Percentiles rank a stretch among this genome's conserved stretches.
These are phyloP conservation scores for Monosporascus cannonballus DNA, from an alignment of 2,329 filamentous ascomycete genomes.

Conservation along the genomic window DNA sequence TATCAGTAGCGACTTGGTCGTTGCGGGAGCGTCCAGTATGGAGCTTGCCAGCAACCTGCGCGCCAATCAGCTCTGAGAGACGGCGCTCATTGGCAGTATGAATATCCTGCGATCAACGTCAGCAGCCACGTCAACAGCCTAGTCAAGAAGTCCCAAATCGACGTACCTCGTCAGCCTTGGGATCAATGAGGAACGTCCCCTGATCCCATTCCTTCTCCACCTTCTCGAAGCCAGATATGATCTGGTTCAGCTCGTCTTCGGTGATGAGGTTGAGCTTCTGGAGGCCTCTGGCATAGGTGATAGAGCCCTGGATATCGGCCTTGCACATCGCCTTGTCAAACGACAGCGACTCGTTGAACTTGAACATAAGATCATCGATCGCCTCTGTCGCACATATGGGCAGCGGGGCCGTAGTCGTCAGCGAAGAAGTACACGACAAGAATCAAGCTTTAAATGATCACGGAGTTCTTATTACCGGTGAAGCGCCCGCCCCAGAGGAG, in stretches of 20 bases:
- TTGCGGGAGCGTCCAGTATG: slow-evolving; percentile 67
- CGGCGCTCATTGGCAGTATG: slow-evolving; percentile 52
- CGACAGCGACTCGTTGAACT: slow-evolving; percentile 61
- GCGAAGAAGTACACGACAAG: neutral
- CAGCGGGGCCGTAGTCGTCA: neutral
- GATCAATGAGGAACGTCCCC: slow-evolving; percentile 19
- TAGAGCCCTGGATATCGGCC: slow-evolving; percentile 59
- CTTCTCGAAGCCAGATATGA: slow-evolving; percentile 52
- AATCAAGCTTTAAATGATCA: neutral
- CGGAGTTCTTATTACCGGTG: neutral
- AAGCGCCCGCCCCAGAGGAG: neutral
- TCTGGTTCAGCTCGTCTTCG: slow-evolving; percentile 53
- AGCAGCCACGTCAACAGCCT: too few relatives aligned
- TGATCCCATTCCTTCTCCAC: slow-evolving; percentile 23
- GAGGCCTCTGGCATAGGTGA: slow-evolving; percentile 62
- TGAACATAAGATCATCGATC: slow-evolving; percentile 13
- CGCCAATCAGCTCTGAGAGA: slow-evolving; percentile 63
- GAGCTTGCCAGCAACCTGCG: slow-evolving; percentile 63
- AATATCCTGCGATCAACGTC: slow-evolving; percentile 29
- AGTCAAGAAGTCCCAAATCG: too few relatives aligned
- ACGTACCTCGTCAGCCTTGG: slow-evolving; percentile 20
- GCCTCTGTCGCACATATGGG: neutral
- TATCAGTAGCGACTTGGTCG: slow-evolving; percentile 68
- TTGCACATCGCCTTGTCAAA: slow-evolving; percentile 61
- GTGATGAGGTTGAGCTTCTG: slow-evolving; percentile 56